Percentiles rank a stretch among this genome's conserved stretches.
phyloP scores from a whole-genome alignment of 2,329 filamentous ascomycete species.

The Colletotrichum phormii region DNA sequence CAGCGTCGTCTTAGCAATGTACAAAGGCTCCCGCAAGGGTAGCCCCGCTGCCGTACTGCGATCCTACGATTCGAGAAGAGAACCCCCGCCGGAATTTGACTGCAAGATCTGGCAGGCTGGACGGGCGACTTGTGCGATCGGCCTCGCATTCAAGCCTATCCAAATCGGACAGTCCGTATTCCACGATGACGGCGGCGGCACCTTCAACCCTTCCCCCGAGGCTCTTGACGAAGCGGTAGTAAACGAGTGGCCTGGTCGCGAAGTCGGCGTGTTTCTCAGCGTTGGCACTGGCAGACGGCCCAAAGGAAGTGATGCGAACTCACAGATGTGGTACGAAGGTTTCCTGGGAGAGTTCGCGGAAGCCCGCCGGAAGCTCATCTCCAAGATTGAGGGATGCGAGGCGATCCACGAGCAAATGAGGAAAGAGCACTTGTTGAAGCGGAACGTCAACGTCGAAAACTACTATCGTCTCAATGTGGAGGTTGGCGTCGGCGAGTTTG shows the following conservation, averaged over 20 bases:
- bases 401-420: slow-evolving; percentile 89
- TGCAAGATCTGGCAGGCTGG: slow-evolving; percentile 98
- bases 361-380: slow-evolving; percentile 83
- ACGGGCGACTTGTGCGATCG: slow-evolving; percentile 91
- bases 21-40: slow-evolving; percentile 81
- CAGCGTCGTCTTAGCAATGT: slow-evolving; percentile 90
- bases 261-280: slow-evolving; percentile 92
- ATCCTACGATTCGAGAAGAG: slow-evolving; percentile 94
- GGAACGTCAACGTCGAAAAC: slow-evolving; percentile 86
- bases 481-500: slow-evolving; percentile 94
- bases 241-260: slow-evolving; percentile 95
- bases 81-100: slow-evolving; percentile 89
- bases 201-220: slow-evolving; percentile 89
- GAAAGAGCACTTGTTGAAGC: slow-evolving; percentile 79
- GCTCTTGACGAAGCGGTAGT: slow-evolving; percentile 89
- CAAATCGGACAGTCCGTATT: slow-evolving; percentile 94
- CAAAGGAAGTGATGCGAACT: slow-evolving; percentile 72
- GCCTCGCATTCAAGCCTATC: slow-evolving; percentile 95
- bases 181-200: slow-evolving; percentile 90
- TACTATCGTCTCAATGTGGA: slow-evolving; percentile 98
- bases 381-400: slow-evolving; percentile 96
- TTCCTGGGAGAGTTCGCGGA: slow-evolving; percentile 95
- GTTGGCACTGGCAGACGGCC: slow-evolving; percentile 92
- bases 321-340: slow-evolving; percentile 91
- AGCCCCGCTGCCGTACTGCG: slow-evolving; percentile 80